These are phyloP conservation scores for Myrmaecium sp. DNA, from an alignment of 2,329 filamentous ascomycete genomes.

Conservation along the genomic window DNA sequence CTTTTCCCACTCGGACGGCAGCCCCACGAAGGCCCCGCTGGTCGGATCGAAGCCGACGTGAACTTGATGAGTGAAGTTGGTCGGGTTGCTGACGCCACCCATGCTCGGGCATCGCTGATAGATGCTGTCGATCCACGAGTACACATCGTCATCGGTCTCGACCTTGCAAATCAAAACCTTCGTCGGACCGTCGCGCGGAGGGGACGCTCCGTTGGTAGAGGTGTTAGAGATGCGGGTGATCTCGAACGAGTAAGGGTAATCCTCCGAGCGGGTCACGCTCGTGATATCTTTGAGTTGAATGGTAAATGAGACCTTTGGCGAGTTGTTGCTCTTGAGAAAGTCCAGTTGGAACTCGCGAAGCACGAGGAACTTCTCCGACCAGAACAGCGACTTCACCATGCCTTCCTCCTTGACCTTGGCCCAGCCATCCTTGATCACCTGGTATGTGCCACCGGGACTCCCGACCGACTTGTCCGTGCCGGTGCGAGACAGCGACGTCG, in stretches of 20 bases:
- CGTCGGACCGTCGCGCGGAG: conserved; percentile 64
- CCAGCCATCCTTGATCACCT: conserved; percentile 46
- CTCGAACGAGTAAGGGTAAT: conserved; percentile 83
- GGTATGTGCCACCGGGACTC: conserved; percentile 14
- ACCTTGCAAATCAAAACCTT: conserved; percentile 83
- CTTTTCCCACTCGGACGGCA: conserved; percentile 95
- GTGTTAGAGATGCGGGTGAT: conserved; percentile 61
- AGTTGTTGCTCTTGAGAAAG: conserved; percentile 81
- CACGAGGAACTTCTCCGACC: conserved; percentile 86
- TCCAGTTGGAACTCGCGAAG: conserved; percentile 85
- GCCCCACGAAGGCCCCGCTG: conserved; percentile 83
- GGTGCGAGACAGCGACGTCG: conserved; percentile 20
- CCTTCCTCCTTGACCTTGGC: conserved; percentile 83
- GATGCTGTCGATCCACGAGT: conserved; percentile 97
- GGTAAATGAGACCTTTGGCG: conserved; percentile 65
- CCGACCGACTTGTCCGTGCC: conserved; percentile 24
- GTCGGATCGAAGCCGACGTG: conserved; percentile 95
- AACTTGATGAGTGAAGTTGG: conserved; percentile 92
- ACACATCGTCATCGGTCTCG: conserved; percentile 89
- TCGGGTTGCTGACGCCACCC: conserved; percentile 96
- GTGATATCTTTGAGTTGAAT: conserved; percentile 76
- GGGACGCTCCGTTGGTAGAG: conserved; percentile 37
- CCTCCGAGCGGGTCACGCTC: conserved; percentile 79
- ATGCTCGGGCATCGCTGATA: conserved; percentile 93
- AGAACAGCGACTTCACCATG: conserved; percentile 62